Percentiles rank a stretch among this genome's conserved stretches.
These are phyloP conservation scores for Peronosclerospora sorghi DNA, from an alignment of 352 stramenopile genomes.

Conservation along the genomic window DNA sequence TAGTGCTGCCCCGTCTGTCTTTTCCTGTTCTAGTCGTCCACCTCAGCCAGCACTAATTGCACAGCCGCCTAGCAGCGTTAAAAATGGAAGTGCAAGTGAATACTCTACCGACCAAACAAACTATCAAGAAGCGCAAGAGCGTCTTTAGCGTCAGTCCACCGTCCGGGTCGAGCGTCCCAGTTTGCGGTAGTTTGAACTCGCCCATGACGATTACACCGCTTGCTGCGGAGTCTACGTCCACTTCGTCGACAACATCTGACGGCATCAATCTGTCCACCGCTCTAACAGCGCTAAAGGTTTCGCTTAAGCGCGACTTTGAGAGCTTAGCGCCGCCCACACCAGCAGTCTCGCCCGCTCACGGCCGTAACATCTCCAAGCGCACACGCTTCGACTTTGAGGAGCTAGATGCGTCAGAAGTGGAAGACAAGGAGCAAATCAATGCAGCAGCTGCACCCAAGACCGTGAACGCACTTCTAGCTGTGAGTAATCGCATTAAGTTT, in stretches of 20 bases:
- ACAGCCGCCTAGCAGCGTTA: neutral
- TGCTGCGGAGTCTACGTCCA: constrained; percentile 3
- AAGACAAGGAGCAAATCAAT: constrained; percentile 17
- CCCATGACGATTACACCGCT: constrained; percentile 3
- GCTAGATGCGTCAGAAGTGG: constrained; percentile 6
- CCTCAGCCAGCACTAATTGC: neutral
- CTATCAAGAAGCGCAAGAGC: constrained; percentile 64
- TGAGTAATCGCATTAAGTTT: constrained; percentile 63
- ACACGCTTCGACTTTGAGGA: constrained; percentile 45
- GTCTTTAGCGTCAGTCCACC: constrained; percentile 16
- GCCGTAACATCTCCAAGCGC: constrained; percentile 36
- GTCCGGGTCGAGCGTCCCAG: constrained; percentile 16
- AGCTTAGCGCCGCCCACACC: constrained; percentile 63
- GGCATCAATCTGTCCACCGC: constrained; percentile 40
- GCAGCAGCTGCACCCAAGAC: constrained; percentile 21
- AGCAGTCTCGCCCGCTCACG: constrained; percentile 47
- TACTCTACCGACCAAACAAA: constrained; percentile 46
- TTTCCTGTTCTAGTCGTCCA: neutral
- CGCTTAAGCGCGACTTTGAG: constrained; percentile 59
- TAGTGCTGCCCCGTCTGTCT: constrained; percentile 11
- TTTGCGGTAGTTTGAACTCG: constrained; percentile 7
- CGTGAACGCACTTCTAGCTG: constrained; percentile 43
- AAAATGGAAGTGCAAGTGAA: constrained; percentile 25
- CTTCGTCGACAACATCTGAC: constrained; percentile 17
- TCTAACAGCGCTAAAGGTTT: constrained; percentile 61